A percentile compares a stretch with the other conserved stretches of the same genome.
Evolutionary conservation across 108 stramenopile species (phyloP).

Genomic region (Tribonema minus): DNA sequence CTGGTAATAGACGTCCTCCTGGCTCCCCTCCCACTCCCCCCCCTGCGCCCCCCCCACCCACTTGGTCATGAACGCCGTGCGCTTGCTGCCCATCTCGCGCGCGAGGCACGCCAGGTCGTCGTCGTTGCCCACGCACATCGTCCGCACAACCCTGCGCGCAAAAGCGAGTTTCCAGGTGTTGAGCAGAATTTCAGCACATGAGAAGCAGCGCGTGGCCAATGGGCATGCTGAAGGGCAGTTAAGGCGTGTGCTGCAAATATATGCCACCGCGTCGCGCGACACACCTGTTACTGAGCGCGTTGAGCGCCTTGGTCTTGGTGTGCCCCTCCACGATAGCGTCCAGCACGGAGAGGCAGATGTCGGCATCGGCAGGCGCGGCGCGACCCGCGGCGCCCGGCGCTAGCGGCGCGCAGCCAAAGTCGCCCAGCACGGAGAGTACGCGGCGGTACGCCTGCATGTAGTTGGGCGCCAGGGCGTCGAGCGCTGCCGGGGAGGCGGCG

Average conservation of each 20-base stretch:
- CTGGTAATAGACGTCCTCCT: not conserved
- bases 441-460: conserved; percentile 9
- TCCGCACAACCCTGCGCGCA: conserved; percentile 33
- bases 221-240: too few relatives aligned
- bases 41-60: conserved; percentile 5
- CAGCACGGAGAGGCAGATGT: conserved; percentile 26
- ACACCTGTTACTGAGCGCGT: conserved; percentile 20
- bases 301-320: conserved; percentile 24
- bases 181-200: too few relatives aligned
- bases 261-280: too few relatives aligned
- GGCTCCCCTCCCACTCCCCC: conserved; percentile 8
- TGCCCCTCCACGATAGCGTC: not conserved
- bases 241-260: too few relatives aligned
- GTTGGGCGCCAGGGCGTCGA: conserved; percentile 1
- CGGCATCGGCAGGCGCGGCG: not conserved
- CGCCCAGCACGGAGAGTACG: not conserved
- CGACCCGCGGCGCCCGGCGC: not conserved
- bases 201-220: too few relatives aligned
- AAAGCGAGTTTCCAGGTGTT: too few relatives aligned
- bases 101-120: conserved; percentile 30
- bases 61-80: not conserved
- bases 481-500: conserved; percentile 1
- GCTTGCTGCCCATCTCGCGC: conserved; percentile 15
- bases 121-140: conserved; percentile 22
- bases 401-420: conserved; percentile 1